A percentile compares a stretch with the other conserved stretches of the same genome.
Evolutionary conservation across 192 early-diverging fungal genomes (phyloP).

Genomic region (Phlyctochytrium arcticum): DNA sequence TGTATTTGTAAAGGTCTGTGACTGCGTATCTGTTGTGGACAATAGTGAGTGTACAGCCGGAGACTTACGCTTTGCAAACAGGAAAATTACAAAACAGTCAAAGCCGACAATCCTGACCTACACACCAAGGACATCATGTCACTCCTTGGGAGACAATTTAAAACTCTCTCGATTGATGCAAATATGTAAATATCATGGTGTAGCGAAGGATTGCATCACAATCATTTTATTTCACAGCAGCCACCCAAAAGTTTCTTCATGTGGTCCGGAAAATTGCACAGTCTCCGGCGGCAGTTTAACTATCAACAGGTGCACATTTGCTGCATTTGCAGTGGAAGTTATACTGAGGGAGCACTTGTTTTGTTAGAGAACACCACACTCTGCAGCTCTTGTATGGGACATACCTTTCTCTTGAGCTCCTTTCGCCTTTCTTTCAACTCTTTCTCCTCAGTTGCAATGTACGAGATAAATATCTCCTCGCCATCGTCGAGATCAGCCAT

Average conservation of each 20-base stretch:
- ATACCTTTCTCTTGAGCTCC: slow-evolving; percentile 50
- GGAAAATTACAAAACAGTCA: slow-evolving; percentile 12
- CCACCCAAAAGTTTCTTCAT: too few species aligned
- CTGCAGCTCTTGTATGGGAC: too few species aligned
- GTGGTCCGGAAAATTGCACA: too few species aligned
- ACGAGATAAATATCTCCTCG: slow-evolving; percentile 66
- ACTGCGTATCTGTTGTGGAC: not conserved
- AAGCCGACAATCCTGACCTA: slow-evolving; percentile 2
- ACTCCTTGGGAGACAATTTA: slow-evolving; percentile 7
- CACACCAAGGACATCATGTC: slow-evolving; percentile 8
- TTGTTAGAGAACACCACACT: too few species aligned
- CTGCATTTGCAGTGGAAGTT: slow-evolving; percentile 16
- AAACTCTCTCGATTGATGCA: not conserved
- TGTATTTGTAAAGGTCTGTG: slow-evolving; percentile 28
- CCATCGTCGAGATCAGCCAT: slow-evolving; percentile 56
- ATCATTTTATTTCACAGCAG: too few species aligned
- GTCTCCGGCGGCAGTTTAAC: too few species aligned
- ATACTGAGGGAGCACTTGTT: slow-evolving; percentile 7
- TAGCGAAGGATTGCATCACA: too few species aligned
- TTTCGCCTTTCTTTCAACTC: slow-evolving; percentile 48
- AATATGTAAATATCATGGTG: too few species aligned
- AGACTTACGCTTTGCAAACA: too few species aligned
- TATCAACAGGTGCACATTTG: too few species aligned
- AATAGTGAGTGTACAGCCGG: not conserved
- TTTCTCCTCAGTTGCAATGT: slow-evolving; percentile 43